phyloP scores from a whole-genome alignment of 495 filamentous ascomycete genomes.

The Neurospora sp. region DNA sequence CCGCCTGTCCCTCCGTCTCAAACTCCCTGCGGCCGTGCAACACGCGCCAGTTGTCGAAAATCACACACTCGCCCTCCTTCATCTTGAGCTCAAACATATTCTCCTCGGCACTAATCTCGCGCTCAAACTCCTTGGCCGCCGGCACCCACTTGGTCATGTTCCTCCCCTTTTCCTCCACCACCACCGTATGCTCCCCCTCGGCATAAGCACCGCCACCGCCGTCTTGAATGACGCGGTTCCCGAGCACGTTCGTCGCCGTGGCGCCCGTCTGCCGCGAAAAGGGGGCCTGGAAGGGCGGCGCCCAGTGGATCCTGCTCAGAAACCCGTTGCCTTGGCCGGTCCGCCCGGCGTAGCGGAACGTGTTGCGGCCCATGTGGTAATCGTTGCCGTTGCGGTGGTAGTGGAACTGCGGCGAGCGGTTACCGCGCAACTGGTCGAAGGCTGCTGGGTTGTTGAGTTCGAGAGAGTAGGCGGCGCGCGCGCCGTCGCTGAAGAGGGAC shows the following conservation, averaged over 20 bases:
- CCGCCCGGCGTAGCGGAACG: slow-evolving; percentile 11
- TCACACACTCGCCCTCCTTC: slow-evolving; percentile 66
- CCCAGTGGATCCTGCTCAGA: slow-evolving; percentile 50
- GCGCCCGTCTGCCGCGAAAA: background rate
- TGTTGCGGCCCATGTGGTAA: slow-evolving; percentile 44
- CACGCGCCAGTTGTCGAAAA: slow-evolving; percentile 76
- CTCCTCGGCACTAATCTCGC: slow-evolving; percentile 32
- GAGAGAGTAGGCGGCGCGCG: slow-evolving; percentile 47
- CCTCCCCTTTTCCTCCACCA: slow-evolving; percentile 2
- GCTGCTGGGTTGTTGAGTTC: slow-evolving; percentile 2
- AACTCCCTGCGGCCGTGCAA: slow-evolving; percentile 71
- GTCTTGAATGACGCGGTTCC: background rate
- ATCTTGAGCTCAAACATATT: slow-evolving; percentile 61
- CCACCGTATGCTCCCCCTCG: background rate
- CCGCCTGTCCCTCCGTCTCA: slow-evolving; percentile 29
- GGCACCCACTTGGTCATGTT: slow-evolving; percentile 21
- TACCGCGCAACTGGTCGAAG: slow-evolving; percentile 29
- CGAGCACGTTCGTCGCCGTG: background rate
- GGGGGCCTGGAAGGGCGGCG: slow-evolving; percentile 35
- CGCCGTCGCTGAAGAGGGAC: slow-evolving; percentile 69
- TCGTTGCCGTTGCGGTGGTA: slow-evolving; percentile 59
- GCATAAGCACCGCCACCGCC: background rate
- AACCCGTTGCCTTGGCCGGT: slow-evolving; percentile 27
- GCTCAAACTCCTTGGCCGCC: slow-evolving; percentile 37
- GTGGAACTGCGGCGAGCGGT: slow-evolving; percentile 46